A percentile compares a stretch with the other conserved stretches of the same genome.
Conservation (phyloP, 331 rosid genomes). For the Quercus tomentella region DNA sequence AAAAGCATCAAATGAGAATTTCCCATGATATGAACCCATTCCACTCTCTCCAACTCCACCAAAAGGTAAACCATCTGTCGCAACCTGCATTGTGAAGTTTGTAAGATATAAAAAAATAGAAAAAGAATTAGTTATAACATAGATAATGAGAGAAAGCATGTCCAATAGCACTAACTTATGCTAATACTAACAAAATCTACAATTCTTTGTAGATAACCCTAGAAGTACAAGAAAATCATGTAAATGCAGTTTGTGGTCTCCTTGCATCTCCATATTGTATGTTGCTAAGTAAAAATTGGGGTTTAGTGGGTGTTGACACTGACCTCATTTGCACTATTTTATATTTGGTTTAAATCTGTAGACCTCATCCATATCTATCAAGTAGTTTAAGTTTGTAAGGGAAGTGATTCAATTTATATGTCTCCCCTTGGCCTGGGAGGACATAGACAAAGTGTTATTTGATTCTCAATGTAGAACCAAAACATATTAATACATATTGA, state of each 20-base stretch:
- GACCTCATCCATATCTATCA: not conserved
- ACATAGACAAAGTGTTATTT: too few species aligned
- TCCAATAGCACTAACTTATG: not conserved
- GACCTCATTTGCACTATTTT: not conserved
- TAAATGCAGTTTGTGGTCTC: too few species aligned
- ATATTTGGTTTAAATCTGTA: not conserved
- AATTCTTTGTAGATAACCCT: not conserved
- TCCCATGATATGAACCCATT: constrained; percentile 82
- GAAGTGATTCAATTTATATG: not conserved
- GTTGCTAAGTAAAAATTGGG: too few species aligned
- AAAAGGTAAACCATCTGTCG: constrained; percentile 58
- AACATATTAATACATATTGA: not conserved
- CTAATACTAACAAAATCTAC: not conserved
- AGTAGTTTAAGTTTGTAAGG: not conserved
- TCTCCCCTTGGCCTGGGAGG: not conserved
- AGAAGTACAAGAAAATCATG: not conserved
- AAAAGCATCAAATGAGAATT: constrained; percentile 70
- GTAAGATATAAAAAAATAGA: not conserved
- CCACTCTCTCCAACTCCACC: constrained; percentile 97
- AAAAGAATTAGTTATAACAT: not conserved
- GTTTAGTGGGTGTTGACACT: not conserved
- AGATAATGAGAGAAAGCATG: not conserved
- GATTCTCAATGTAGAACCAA: not conserved
- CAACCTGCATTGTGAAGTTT: constrained; percentile 41
- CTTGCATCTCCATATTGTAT: too few species aligned